These are phyloP conservation scores for Arabidopsis arenosa DNA, from an alignment of 345 rosid species.

Conservation along the genomic window DNA sequence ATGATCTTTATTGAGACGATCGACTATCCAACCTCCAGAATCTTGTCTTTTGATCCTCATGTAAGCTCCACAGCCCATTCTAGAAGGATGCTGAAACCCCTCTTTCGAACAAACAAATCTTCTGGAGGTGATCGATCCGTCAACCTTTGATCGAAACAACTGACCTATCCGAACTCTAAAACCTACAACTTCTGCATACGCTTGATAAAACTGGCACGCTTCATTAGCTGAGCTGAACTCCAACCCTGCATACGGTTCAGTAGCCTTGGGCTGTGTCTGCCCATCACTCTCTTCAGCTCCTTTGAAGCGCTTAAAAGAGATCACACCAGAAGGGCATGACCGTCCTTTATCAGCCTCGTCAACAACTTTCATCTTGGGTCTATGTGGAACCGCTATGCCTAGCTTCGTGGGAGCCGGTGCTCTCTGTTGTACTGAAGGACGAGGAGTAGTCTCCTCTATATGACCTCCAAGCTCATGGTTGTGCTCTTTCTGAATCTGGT, in stretches of 20 bases:
- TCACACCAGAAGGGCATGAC: constrained; percentile 55
- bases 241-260: constrained; percentile 68
- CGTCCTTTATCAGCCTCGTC: constrained; percentile 53
- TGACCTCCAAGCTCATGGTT: constrained; percentile 73
- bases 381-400: constrained; percentile 49
- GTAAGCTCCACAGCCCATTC: constrained; percentile 93
- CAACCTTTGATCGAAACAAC: constrained; percentile 82
- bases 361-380: constrained; percentile 59
- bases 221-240: constrained; percentile 76
- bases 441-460: constrained; percentile 42
- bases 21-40: constrained; percentile 83
- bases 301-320: constrained; percentile 66
- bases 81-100: constrained; percentile 92
- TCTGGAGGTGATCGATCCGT: constrained; percentile 84
- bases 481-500: constrained; percentile 80
- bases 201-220: constrained; percentile 72
- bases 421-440: constrained; percentile 46
- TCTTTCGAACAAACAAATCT: constrained; percentile 95
- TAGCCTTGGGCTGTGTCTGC: constrained; percentile 34
- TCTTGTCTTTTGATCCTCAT: constrained; percentile 90
- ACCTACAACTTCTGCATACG: constrained; percentile 70
- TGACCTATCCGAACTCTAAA: constrained; percentile 88
- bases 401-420: constrained; percentile 49
- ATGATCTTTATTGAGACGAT: constrained; percentile 75
- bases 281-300: constrained; percentile 50